Conservation (phyloP, 106 monocot genomes). For the Platanthera zijinensis region DNA sequence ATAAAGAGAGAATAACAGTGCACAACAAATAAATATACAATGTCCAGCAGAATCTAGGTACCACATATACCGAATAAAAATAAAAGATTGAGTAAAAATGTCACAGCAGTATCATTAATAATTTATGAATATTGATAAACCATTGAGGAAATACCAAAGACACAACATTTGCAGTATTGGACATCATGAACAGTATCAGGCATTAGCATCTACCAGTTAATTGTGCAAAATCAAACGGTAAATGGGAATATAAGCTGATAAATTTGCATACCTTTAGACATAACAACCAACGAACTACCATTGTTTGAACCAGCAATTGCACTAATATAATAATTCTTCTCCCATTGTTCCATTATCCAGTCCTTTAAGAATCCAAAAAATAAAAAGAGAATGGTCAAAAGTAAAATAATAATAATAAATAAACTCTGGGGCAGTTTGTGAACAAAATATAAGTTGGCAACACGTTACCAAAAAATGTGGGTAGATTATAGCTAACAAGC, state of each 20-base stretch:
- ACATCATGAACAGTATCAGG: neutral
- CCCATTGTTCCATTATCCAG: conserved; percentile 99
- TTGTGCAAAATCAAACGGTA: neutral
- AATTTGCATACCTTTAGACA: conserved; percentile 77
- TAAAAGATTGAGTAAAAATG: neutral
- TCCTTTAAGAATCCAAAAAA: conserved; percentile 36
- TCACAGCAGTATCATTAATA: neutral
- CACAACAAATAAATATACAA: no score
- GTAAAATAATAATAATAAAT: neutral
- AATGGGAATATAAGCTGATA: neutral
- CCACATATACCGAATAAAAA: neutral
- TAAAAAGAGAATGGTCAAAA: neutral
- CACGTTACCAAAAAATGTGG: neutral
- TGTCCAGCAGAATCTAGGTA: neutral
- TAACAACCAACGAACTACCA: conserved; percentile 94
- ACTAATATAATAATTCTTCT: conserved; percentile 91
- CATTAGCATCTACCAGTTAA: neutral
- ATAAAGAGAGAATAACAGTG: no score
- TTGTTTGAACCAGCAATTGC: conserved; percentile 85
- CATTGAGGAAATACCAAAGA: neutral
- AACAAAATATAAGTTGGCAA: neutral
- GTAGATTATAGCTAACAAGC: neutral
- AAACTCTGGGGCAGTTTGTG: neutral
- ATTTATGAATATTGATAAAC: neutral
- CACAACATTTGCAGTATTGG: no score